phyloP scores from a whole-genome alignment of 306 rosid genomes.

The Trifolium pratense region DNA sequence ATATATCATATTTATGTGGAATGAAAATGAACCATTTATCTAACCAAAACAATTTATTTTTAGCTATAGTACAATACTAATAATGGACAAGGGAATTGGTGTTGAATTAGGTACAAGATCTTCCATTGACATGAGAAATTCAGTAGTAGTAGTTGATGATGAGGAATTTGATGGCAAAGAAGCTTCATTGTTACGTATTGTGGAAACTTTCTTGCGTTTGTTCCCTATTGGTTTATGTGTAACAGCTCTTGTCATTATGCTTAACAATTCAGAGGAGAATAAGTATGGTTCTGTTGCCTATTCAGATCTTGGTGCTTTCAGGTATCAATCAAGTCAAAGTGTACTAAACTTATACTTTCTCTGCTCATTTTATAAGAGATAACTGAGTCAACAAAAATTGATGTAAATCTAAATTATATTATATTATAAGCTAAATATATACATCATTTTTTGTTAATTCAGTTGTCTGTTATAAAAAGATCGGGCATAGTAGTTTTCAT shows the following conservation, averaged over 20 bases:
- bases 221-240: constrained; percentile 70
- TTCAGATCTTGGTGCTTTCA: constrained; percentile 78
- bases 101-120: constrained; percentile 43
- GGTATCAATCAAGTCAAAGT: constrained; percentile 44
- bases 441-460: too few relatives aligned
- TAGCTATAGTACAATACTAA: neutral
- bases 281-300: constrained; percentile 74
- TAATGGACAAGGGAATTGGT: constrained; percentile 27
- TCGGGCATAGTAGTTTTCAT: too few relatives aligned
- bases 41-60: neutral
- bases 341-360: neutral
- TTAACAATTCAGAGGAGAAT: constrained; percentile 71
- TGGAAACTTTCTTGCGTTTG: constrained; percentile 77
- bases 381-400: too few relatives aligned
- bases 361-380: too few relatives aligned
- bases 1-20: neutral
- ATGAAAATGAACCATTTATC: neutral
- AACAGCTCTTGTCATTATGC: constrained; percentile 80
- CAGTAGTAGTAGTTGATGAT: constrained; percentile 13
- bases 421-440: too few relatives aligned
- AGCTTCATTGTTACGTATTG: constrained; percentile 47
- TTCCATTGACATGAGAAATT: constrained; percentile 29
- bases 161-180: constrained; percentile 27
- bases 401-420: too few relatives aligned
- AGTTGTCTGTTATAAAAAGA: too few relatives aligned